Base-by-base conservation (phyloP, 2,329 filamentous ascomycete genomes). In the Colletotrichum trifolii region DNA sequence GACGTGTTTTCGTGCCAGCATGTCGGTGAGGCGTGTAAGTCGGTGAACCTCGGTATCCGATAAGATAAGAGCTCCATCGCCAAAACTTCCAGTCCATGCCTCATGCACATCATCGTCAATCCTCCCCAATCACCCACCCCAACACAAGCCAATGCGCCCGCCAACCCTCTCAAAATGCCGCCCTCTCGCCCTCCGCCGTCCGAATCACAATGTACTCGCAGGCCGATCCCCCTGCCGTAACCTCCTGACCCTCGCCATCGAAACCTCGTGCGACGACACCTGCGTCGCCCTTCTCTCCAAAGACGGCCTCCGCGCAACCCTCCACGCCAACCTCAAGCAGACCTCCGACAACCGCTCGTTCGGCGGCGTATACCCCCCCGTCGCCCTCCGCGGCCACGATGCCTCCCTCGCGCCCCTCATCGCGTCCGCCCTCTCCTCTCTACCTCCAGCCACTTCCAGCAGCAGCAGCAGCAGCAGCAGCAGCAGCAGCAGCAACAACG, bases 231-330 rank as follows among this genome's bases (percentile, higher is more conserved):
- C 10, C 39, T 42, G 65, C 15, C 78, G 77, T 34, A 68, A 66
- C 45, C 80, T 87, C 62, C 74, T 85, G 15, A 88, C 86, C 6
- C 85, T 95, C 53, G 91, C 91, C 56, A 94, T 96, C 73, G 92
- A 96, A 76, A 91, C 91, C 9, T 94, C 91, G 3, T 96, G 95
- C 83, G 95, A 98, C 79, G 95, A 98, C 80, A 97, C 94, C 1
- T 94, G 91, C 63, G 94, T 97, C 17, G 91, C 95, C 36, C 79
- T 98, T 52, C 83, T 97, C 43, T 87, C 92, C 58, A 90, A 88
- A 70, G 71, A 77, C 54, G 34, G 34, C 9, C 10, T 60, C 56
- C 60, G 76, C 50, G 87, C 90, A 9, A 81, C 79, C 6, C 83
- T 97, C 3, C 88, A 91, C 70, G 96, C 93, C 81, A 90, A 97